phyloP scores from a whole-genome alignment of 768 basidiomycete genomes.

The Tephrocybe sp. region DNA sequence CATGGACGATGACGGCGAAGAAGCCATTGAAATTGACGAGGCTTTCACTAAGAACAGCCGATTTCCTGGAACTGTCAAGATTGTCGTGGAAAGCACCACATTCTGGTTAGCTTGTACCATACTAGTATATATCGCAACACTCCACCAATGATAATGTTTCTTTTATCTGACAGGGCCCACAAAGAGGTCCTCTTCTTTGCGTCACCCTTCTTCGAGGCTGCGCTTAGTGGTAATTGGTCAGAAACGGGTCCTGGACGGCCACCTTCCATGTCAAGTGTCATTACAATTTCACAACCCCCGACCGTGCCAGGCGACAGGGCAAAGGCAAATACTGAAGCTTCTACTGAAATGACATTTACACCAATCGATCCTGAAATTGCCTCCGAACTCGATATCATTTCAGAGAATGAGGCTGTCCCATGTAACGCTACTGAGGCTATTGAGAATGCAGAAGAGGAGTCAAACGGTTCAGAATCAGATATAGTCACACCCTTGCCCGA shows the following conservation, averaged over 20 bases:
- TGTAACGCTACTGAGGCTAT: conserved; percentile 22
- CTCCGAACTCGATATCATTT: conserved; percentile 40
- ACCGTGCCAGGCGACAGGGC: conserved; percentile 49
- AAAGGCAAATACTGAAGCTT: conserved; percentile 33
- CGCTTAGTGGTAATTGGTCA: conserved; percentile 88
- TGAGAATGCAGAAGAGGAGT: conserved; percentile 34
- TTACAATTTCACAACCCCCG: conserved; percentile 80
- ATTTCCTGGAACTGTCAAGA: conserved; percentile 87
- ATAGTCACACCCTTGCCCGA: conserved; percentile 11
- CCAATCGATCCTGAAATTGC: conserved; percentile 48
- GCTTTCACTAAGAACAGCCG: conserved; percentile 67
- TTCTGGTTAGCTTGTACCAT: conserved; percentile 68
- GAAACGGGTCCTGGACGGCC: conserved; percentile 70
- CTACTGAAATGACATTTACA: conserved; percentile 60
- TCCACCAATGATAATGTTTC: conserved; percentile 6
- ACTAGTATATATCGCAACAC: not conserved
- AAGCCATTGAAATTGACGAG: conserved; percentile 75
- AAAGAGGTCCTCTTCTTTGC: conserved; percentile 90
- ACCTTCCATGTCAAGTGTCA: conserved; percentile 75
- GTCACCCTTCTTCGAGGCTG: conserved; percentile 93
- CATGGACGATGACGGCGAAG: conserved; percentile 61
- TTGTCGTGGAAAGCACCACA: conserved; percentile 82
- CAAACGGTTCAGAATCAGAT: conserved; percentile 16
- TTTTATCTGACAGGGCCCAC: conserved; percentile 63
- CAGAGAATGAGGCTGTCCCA: conserved; percentile 36